Base-by-base conservation (phyloP, 2,329 filamentous ascomycete genomes). In the Nemania sp. region DNA sequence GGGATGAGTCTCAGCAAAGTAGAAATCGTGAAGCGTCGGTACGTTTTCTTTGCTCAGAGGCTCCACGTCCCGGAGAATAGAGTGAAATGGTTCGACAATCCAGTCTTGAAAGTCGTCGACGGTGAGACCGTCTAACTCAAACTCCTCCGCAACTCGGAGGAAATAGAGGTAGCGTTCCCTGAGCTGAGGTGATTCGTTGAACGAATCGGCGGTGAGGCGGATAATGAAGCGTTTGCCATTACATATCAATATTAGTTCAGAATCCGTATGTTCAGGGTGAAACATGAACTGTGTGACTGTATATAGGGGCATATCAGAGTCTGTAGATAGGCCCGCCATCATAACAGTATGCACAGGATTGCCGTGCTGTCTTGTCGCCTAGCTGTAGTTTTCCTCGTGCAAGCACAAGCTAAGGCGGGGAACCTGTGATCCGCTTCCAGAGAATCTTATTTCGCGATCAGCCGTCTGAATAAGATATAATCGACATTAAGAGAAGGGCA, bases 141-240 rank as follows among this genome's bases (percentile, higher is more conserved):
- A 44, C 26, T 17, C 41, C n/a, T 44, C 26, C 26, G 41, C 26
- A 44, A 44, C 28, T 22, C 19, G 41, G 23, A 31, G 41, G 19
- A 44, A 31, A 19, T 31, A 33, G 15, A 33, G 41, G n/a, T 33
- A 33, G 19, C 34, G 34, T 22, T 44, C 28, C 24, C 33, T 22
- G 14, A 44, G 28, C 23, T 19, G 30, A 33, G 30, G 41, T 34
- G 26, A 33, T 20, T 33, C 20, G 30, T 44, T 30, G 23, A 43
- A 44, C 28, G 19, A 33, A 8, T 44, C 41, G 28, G 41, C 24
- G 41, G 24, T 33, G 41, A 44, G 41, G 41, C 22, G 28, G 41
- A 44, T 44, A n/a, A 34, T 4, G 11, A 34, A 44, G 28, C 28
- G 17, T 24, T 14, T 33, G 41, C 41, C 28, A 34, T 33, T 44